Percentiles rank a stretch among this genome's conserved stretches.
These are phyloP conservation scores for Eucalyptus regnans DNA, from an alignment of 345 rosid species.

Conservation along the genomic window DNA sequence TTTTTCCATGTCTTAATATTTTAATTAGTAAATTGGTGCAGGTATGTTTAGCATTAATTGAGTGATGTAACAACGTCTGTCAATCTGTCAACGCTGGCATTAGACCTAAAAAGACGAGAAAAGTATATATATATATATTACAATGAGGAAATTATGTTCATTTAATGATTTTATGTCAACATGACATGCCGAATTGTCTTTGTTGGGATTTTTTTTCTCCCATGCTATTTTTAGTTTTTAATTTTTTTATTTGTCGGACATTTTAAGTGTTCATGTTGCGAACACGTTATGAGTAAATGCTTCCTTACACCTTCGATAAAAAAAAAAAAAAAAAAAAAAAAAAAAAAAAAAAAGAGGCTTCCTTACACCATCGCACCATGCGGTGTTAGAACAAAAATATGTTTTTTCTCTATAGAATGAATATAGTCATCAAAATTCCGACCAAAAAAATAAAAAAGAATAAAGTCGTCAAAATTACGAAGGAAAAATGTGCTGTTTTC, in stretches of 20 bases:
- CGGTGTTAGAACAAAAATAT: neutral
- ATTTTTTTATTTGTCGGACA: neutral
- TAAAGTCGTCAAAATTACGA: neutral
- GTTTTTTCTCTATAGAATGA: neutral
- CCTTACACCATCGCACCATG: no score
- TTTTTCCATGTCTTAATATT: neutral
- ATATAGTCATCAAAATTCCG: neutral
- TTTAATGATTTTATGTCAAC: neutral
- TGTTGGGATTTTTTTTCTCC: fast-evolving
- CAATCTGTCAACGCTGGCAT: neutral
- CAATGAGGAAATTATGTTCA: neutral
- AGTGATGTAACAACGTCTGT: neutral
- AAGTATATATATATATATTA: neutral
- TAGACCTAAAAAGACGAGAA: neutral
- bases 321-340: no score
- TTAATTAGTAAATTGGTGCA: neutral
- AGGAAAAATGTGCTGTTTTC: neutral
- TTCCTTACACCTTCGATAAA: neutral
- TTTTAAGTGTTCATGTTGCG: neutral
- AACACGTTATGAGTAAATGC: neutral
- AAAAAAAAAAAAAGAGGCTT: no score
- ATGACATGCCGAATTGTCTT: neutral
- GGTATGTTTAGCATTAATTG: neutral
- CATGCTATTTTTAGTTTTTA: neutral
- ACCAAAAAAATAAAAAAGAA: no score